Percentiles rank a stretch among this genome's conserved stretches.
These are phyloP conservation scores for Begonia fuchsioides DNA, from an alignment of 306 rosid genomes.

Conservation along the genomic window DNA sequence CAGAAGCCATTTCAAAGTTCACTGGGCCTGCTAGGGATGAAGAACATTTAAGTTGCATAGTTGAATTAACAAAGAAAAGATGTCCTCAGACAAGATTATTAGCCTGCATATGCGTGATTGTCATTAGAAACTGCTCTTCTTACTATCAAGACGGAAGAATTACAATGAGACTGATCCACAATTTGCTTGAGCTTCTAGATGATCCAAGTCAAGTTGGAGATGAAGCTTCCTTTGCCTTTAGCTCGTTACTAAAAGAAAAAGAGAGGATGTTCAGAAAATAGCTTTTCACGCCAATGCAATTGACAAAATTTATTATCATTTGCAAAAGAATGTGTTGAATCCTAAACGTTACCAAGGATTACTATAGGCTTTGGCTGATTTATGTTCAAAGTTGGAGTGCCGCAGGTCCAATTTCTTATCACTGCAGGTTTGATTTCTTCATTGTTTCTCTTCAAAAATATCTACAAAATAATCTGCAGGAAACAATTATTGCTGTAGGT, in stretches of 20 bases:
- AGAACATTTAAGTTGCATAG: slow-evolving; percentile 44
- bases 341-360: slow-evolving; percentile 76
- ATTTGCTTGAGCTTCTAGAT: slow-evolving; percentile 87
- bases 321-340: slow-evolving; percentile 33
- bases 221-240: slow-evolving; percentile 69
- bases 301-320: slow-evolving; percentile 52
- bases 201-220: slow-evolving; percentile 88
- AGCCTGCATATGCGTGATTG: slow-evolving; percentile 71
- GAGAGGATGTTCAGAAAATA: slow-evolving; percentile 76
- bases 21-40: slow-evolving; percentile 32
- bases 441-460: slow-evolving; percentile 5
- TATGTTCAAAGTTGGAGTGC: slow-evolving; percentile 91
- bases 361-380: slow-evolving; percentile 59
- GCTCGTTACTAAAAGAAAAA: slow-evolving; percentile 54
- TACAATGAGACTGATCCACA: slow-evolving; percentile 57
- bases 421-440: slow-evolving; percentile 49
- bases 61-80: slow-evolving; percentile 63
- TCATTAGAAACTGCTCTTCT: slow-evolving; percentile 62
- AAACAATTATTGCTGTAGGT: too few relatives aligned
- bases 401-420: slow-evolving; percentile 73
- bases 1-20: slow-evolving; percentile 56
- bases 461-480: not conserved
- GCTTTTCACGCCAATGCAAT: slow-evolving; percentile 92
- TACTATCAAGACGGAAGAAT: slow-evolving; percentile 55
- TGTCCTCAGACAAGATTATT: slow-evolving; percentile 66